phyloP scores from a whole-genome alignment of 2,329 filamentous ascomycete genomes.

The Aspergillus ruber region DNA sequence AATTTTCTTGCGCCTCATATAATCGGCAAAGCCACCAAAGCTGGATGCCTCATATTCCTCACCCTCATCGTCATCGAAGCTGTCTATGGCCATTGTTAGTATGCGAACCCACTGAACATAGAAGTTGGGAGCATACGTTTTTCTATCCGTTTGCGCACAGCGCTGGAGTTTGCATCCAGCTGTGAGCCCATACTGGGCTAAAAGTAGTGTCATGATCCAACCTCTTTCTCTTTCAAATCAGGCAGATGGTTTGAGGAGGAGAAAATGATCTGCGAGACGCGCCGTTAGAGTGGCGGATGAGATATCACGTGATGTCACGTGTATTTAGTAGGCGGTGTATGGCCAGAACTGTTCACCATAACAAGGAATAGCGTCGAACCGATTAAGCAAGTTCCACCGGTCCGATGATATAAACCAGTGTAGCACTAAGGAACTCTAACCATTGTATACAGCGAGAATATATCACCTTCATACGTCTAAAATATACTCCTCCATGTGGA shows the following conservation, averaged over 20 bases:
- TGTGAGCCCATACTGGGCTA: constrained; percentile 53
- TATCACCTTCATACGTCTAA: too few species aligned
- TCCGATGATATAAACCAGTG: too few species aligned
- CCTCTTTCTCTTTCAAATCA: neutral
- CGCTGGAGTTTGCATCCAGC: constrained; percentile 53
- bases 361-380: too few species aligned
- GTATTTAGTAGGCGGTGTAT: too few species aligned
- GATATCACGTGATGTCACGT: neutral
- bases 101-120: constrained; percentile 1
- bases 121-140: constrained; percentile 36
- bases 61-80: constrained; percentile 72
- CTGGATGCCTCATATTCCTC: constrained; percentile 84
- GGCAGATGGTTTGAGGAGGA: neutral
- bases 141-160: constrained; percentile 58
- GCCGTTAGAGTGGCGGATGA: neutral
- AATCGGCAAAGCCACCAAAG: constrained; percentile 86
- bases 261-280: too few species aligned
- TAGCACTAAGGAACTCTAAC: too few species aligned
- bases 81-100: constrained; percentile 40
- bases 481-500: too few species aligned
- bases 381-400: too few species aligned
- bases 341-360: too few species aligned
- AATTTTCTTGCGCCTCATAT: constrained; percentile 91
- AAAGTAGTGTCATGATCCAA: constrained; percentile 13
- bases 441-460: too few species aligned